These are phyloP conservation scores for Saccharomyces hybrid DNA, from an alignment of 1,139 yeast genomes.

Conservation along the genomic window DNA sequence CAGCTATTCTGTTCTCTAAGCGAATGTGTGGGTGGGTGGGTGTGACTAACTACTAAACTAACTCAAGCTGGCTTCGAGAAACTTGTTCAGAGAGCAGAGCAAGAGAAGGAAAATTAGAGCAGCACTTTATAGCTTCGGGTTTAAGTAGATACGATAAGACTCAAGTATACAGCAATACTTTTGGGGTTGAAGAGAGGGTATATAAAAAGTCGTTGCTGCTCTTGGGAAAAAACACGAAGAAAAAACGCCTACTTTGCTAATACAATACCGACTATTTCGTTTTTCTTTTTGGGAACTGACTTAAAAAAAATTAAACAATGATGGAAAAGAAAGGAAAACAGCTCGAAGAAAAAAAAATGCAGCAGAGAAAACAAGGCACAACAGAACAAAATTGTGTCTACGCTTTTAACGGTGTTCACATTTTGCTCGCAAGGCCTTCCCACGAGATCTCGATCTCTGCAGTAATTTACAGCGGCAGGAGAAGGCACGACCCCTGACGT, in stretches of 20 bases:
- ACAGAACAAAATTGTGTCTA: neutral
- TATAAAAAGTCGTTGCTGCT: neutral
- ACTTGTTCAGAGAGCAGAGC: neutral
- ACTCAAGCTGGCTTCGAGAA: neutral
- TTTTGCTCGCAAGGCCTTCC: neutral
- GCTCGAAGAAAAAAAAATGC: neutral
- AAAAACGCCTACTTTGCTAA: neutral
- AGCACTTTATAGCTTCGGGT: neutral
- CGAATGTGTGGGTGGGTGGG: constrained; percentile 1
- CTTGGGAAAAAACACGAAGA: neutral
- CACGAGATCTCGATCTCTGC: neutral
- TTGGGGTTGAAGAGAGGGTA: neutral
- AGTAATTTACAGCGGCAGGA: neutral
- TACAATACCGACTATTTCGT: neutral
- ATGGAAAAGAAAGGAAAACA: neutral
- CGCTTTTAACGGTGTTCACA: neutral
- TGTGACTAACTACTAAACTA: neutral
- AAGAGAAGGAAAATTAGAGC: neutral
- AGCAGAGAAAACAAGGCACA: constrained; percentile 1
- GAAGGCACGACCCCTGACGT: neutral
- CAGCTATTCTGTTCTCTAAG: neutral
- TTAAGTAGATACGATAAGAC: neutral
- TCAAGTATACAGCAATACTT: neutral
- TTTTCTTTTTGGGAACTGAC: neutral
- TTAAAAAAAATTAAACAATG: neutral